Percentiles rank a stretch among this genome's conserved stretches.
Conservation (phyloP, 768 basidiomycete genomes). For the Naematelia encephala region DNA sequence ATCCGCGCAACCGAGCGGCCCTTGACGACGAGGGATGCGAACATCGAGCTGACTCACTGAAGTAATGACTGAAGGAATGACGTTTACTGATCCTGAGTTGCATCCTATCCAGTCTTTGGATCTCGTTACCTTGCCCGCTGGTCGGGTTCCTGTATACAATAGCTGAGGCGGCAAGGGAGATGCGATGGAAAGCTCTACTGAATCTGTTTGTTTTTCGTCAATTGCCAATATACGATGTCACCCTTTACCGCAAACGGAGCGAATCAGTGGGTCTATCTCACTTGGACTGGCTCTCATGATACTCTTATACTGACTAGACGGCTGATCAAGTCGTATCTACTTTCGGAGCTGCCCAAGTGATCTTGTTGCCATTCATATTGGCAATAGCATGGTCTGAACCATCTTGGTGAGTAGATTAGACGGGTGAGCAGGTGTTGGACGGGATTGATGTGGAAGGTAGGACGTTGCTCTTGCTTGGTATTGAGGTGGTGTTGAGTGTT, state of each 20-base stretch:
- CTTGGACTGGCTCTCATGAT: not conserved
- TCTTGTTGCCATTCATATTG: slow-evolving; percentile 7
- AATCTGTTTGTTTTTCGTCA: slow-evolving; percentile 18
- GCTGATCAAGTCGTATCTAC: not conserved
- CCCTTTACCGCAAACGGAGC: slow-evolving; percentile 9
- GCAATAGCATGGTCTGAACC: slow-evolving; percentile 8
- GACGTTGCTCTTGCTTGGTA: slow-evolving; percentile 11
- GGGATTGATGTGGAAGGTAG: not conserved
- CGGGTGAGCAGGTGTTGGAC: not conserved
- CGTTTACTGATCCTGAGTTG: no score
- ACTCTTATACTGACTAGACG: not conserved
- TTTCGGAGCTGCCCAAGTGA: not conserved
- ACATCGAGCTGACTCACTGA: no score
- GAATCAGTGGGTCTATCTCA: slow-evolving; percentile 14
- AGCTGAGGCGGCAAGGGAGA: not conserved
- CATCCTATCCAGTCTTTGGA: no score
- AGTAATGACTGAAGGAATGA: no score
- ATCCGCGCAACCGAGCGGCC: no score
- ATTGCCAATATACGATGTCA: slow-evolving; percentile 22
- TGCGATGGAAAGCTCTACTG: not conserved
- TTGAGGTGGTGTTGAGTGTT: slow-evolving; percentile 12
- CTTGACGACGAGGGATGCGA: no score
- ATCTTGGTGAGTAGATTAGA: slow-evolving; percentile 3
- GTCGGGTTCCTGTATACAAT: no score
- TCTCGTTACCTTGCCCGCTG: no score